These are phyloP conservation scores for Ensete glaucum DNA, from an alignment of 176 grass and related monocot species.

Conservation along the genomic window DNA sequence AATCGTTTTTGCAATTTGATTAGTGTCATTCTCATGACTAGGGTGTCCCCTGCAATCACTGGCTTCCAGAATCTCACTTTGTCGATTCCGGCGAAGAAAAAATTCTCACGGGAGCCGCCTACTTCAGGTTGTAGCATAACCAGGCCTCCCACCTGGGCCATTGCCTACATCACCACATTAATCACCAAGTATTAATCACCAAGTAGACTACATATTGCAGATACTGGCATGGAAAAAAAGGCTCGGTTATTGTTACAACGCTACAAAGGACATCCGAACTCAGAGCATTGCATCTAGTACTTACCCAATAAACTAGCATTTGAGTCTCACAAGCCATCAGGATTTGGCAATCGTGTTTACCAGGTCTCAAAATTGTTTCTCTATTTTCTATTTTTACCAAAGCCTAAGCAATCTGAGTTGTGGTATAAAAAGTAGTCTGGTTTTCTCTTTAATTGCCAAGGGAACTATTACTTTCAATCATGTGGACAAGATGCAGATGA, in stretches of 20 bases:
- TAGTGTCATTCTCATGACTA: slow-evolving; percentile 97
- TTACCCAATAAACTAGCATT: background rate
- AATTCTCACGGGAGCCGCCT: slow-evolving; percentile 82
- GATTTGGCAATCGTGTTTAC: background rate
- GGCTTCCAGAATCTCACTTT: slow-evolving; percentile 91
- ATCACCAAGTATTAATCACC: background rate
- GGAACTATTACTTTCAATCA: too few relatives aligned
- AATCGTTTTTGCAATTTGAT: slow-evolving; percentile 79
- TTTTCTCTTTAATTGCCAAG: too few relatives aligned
- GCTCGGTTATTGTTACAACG: background rate
- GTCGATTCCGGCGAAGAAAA: slow-evolving; percentile 84
- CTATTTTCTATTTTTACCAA: background rate
- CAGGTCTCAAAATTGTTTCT: background rate
- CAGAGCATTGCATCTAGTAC: too few relatives aligned
- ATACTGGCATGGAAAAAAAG: background rate
- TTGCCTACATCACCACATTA: slow-evolving; percentile 43
- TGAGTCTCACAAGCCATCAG: background rate
- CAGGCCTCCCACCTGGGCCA: slow-evolving; percentile 88
- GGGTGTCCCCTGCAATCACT: slow-evolving; percentile 82
- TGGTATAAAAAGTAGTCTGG: background rate
- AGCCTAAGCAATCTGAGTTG: background rate
- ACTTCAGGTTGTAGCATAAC: slow-evolving; percentile 94
- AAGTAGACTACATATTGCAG: background rate
- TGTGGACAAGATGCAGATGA: too few relatives aligned
- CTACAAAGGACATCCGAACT: too few relatives aligned